These are phyloP conservation scores for Coprinopsis sp. DNA, from an alignment of 768 basidiomycete species.

Conservation along the genomic window DNA sequence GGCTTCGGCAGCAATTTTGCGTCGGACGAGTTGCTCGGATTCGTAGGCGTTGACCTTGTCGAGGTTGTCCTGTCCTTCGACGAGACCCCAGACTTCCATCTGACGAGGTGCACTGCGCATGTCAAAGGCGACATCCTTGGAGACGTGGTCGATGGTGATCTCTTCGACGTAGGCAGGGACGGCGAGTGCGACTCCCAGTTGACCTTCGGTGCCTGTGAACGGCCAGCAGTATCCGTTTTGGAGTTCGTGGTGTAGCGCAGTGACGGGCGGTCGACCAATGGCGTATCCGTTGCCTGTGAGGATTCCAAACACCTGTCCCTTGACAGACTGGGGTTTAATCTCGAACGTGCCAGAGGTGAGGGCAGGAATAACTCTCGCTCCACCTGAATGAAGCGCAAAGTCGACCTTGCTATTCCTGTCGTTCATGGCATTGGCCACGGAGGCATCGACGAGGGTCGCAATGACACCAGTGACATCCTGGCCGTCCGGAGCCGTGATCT, in stretches of 20 bases:
- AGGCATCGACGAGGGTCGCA: constrained; percentile 68
- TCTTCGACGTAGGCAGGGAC: constrained; percentile 69
- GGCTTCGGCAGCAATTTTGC: constrained; percentile 22
- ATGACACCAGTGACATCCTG: constrained; percentile 68
- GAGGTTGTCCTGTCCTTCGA: constrained; percentile 73
- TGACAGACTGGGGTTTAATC: constrained; percentile 48
- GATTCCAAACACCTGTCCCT: constrained; percentile 45
- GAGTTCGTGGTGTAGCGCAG: constrained; percentile 81
- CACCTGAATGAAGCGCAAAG: constrained; percentile 80
- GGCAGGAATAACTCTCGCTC: constrained; percentile 74
- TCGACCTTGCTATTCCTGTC: constrained; percentile 81
- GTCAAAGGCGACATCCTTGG: constrained; percentile 77
- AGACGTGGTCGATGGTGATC: constrained; percentile 86
- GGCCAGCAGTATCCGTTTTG: constrained; percentile 93
- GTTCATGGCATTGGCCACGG: constrained; percentile 61
- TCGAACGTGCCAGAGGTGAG: constrained; percentile 81
- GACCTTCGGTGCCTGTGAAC: constrained; percentile 72
- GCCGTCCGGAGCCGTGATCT: constrained; percentile 71
- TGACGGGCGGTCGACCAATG: constrained; percentile 78
- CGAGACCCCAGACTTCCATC: constrained; percentile 89
- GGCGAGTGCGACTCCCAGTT: constrained; percentile 77
- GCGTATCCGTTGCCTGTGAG: constrained; percentile 59
- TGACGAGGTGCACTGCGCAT: constrained; percentile 74
- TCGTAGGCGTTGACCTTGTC: constrained; percentile 55
- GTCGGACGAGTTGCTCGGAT: constrained; percentile 29